Conservation (phyloP, 2,329 filamentous ascomycete genomes). For the Pseudogymnoascus sp. region DNA sequence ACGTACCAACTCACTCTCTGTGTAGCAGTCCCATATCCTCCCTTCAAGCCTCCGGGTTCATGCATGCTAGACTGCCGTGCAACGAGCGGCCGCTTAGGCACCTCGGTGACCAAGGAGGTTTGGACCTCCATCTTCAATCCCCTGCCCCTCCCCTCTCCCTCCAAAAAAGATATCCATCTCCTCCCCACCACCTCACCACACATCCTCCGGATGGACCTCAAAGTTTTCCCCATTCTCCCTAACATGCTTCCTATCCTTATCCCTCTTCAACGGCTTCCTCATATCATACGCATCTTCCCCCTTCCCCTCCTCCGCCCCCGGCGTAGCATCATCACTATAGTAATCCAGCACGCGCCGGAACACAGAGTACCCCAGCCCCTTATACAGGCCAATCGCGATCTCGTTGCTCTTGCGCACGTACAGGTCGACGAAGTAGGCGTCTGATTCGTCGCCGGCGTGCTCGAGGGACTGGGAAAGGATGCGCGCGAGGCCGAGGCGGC, state of each 20-base stretch:
- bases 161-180: neutral
- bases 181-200: conserved; percentile 52
- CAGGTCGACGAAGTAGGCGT: conserved; percentile 92
- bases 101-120: neutral
- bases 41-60: neutral
- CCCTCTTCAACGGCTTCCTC: conserved; percentile 81
- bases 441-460: conserved; percentile 67
- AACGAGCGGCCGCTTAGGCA: neutral
- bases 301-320: conserved; percentile 58
- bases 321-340: conserved; percentile 76
- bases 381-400: conserved; percentile 81
- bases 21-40: neutral
- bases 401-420: conserved; percentile 87
- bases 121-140: neutral
- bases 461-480: conserved; percentile 76
- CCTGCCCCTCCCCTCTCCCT: neutral
- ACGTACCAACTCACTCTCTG: neutral
- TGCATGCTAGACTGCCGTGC: neutral
- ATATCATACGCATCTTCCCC: conserved; percentile 94
- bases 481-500: conserved; percentile 79
- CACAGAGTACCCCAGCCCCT: conserved; percentile 84
- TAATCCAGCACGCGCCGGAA: conserved; percentile 85
- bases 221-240: conserved; percentile 73
- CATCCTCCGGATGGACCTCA: conserved; percentile 72
- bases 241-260: conserved; percentile 67